phyloP scores from a whole-genome alignment of 176 grass and related monocot species.

The Juncus inflexus region DNA sequence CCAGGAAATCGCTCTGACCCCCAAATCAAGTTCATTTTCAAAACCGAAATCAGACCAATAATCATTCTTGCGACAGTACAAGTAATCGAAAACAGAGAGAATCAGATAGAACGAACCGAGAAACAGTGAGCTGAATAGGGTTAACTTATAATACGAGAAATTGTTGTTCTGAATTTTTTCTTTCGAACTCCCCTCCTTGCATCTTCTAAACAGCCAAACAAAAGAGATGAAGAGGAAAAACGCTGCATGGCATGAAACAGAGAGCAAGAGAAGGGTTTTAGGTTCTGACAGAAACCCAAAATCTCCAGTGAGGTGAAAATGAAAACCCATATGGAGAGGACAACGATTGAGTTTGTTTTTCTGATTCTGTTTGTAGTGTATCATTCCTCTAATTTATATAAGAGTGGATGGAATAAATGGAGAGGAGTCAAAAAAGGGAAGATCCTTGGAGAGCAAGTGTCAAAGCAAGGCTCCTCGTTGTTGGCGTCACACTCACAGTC shows the following conservation, averaged over 20 bases:
- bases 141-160: slow-evolving; percentile 28
- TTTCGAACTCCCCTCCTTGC: background rate
- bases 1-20: slow-evolving; percentile 40
- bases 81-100: slow-evolving; percentile 27
- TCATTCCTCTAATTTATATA: too few relatives aligned
- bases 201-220: slow-evolving; percentile 6
- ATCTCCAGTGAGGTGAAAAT: background rate
- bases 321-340: too few relatives aligned
- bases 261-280: slow-evolving; percentile 30
- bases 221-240: slow-evolving; percentile 19
- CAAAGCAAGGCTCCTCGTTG: too few relatives aligned
- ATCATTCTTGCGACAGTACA: background rate
- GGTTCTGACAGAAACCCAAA: background rate
- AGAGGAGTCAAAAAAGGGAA: too few relatives aligned
- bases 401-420: too few relatives aligned
- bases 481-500: too few relatives aligned
- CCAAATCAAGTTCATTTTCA: slow-evolving; percentile 27
- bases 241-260: slow-evolving; percentile 23
- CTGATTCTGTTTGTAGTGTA: too few relatives aligned
- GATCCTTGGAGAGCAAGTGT: too few relatives aligned
- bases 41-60: slow-evolving; percentile 33
- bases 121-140: slow-evolving; percentile 24
- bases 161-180: background rate
- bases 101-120: slow-evolving; percentile 25
- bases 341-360: too few relatives aligned